Evolutionary conservation across 176 grass and related monocot species (phyloP).

Genomic region (Carex myosuroides): DNA sequence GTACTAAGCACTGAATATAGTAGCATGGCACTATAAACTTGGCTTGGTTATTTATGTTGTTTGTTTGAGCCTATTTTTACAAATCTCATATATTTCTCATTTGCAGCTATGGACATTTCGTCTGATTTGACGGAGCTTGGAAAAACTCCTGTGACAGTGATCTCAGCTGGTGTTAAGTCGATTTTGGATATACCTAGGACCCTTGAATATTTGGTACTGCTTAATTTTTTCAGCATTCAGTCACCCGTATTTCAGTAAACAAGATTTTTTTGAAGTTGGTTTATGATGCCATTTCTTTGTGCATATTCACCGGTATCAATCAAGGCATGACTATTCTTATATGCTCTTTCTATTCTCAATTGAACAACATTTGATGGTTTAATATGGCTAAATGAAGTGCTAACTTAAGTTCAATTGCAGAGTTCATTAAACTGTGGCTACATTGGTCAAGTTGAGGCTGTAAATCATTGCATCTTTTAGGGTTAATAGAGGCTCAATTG

Average conservation of each 20-base stretch:
- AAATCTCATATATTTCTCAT: slow-evolving; percentile 4
- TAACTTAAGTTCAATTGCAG: not conserved
- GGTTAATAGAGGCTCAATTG: not conserved
- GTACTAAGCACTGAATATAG: not conserved
- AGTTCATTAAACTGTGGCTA: not conserved
- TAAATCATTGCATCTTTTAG: not conserved
- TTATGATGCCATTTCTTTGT: not conserved
- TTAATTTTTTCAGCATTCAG: not conserved
- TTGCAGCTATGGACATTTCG: slow-evolving; percentile 94
- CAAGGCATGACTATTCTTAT: not conserved
- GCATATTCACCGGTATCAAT: not conserved
- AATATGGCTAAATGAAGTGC: not conserved
- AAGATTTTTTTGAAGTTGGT: not conserved
- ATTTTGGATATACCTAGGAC: slow-evolving; percentile 93
- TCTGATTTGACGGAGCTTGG: slow-evolving; percentile 94
- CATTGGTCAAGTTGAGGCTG: not conserved
- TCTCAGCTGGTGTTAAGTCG: slow-evolving; percentile 90
- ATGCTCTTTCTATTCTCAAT: not conserved
- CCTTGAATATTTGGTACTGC: slow-evolving; percentile 76
- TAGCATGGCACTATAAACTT: not conserved
- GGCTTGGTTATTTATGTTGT: not conserved
- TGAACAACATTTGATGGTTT: not conserved
- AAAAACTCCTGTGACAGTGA: slow-evolving; percentile 74
- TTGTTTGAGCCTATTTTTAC: not conserved
- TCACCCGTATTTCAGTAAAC: not conserved